A percentile compares a stretch with the other conserved stretches of the same genome.
Evolutionary conservation across 257 asterid genomes (phyloP).

Genomic region (Penstemon barbatus): DNA sequence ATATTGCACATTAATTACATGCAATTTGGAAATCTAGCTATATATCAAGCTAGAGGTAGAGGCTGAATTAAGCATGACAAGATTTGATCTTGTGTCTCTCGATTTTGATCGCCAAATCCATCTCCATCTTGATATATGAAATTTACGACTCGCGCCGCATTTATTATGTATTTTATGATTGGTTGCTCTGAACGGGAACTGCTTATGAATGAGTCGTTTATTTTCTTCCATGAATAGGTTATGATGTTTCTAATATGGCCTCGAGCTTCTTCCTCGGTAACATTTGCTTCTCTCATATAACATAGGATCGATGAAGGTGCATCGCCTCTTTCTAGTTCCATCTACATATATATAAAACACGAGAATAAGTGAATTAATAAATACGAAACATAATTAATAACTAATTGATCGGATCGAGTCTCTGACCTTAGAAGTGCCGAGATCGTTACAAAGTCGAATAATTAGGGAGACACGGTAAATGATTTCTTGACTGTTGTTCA

Average conservation of each 20-base stretch:
- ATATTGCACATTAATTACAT: no score
- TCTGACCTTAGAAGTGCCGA: slow-evolving; percentile 57
- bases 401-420: no score
- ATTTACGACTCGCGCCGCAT: slow-evolving; percentile 45
- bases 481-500: slow-evolving; percentile 32
- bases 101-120: slow-evolving; percentile 58
- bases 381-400: neutral
- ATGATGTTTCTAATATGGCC: slow-evolving; percentile 34
- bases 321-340: slow-evolving; percentile 62
- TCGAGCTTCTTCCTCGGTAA: slow-evolving; percentile 42
- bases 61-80: slow-evolving; percentile 53
- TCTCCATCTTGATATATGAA: slow-evolving; percentile 63
- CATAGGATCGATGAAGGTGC: slow-evolving; percentile 62
- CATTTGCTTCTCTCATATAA: slow-evolving; percentile 55
- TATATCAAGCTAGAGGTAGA: slow-evolving; percentile 15
- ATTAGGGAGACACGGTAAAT: slow-evolving; percentile 42
- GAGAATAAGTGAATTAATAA: no score
- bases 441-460: slow-evolving; percentile 62
- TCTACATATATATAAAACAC: slow-evolving; percentile 27
- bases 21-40: no score
- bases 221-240: slow-evolving; percentile 43
- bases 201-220: slow-evolving; percentile 32
- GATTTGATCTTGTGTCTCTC: slow-evolving; percentile 40
- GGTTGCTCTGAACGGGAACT: neutral
- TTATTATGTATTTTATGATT: slow-evolving; percentile 35